Percentiles rank a stretch among this genome's conserved stretches.
These are phyloP conservation scores for Porphyra umbilicalis DNA, from an alignment of 31 red algal species.

Conservation along the genomic window DNA sequence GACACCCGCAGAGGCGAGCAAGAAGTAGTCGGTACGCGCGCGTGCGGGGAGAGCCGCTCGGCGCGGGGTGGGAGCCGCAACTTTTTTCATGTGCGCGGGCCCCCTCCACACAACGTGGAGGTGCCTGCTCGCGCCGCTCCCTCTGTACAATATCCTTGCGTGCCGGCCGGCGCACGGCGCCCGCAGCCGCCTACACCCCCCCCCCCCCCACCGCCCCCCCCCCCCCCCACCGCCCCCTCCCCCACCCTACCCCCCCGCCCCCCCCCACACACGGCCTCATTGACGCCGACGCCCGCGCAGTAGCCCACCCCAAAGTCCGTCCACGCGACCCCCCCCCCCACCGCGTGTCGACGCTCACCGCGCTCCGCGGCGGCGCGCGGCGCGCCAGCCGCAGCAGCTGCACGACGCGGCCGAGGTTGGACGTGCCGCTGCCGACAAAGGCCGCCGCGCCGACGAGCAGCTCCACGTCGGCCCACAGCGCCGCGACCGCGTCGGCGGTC, in stretches of 20 bases:
- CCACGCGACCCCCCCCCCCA: conserved; percentile 59
- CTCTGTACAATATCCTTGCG: too few species aligned
- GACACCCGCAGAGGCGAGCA: conserved; percentile 33
- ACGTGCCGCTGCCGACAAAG: conserved; percentile 53
- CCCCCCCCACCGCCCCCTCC: too few species aligned
- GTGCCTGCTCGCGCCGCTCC: too few species aligned
- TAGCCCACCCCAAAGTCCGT: conserved; percentile 38
- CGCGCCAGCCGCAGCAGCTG: conserved; percentile 19
- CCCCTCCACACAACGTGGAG: too few species aligned
- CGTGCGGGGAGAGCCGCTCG: too few species aligned
- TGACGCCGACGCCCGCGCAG: conserved; percentile 19
- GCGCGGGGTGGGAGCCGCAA: too few species aligned
- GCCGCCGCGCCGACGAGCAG: conserved; percentile 10
- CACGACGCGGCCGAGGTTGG: conserved; percentile 55
- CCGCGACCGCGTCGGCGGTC: conserved; percentile 14
- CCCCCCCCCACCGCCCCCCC: too few species aligned
- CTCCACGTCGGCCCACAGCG: conserved; percentile 40
- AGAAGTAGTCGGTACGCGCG: not conserved
- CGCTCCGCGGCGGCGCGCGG: not conserved
- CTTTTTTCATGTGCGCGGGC: too few species aligned
- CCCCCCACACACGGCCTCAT: not conserved
- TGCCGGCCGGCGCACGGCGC: too few species aligned
- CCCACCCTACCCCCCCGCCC: not conserved
- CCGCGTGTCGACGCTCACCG: conserved; percentile 34
- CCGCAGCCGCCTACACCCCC: too few species aligned